Percentiles rank a stretch among this genome's conserved stretches.
Evolutionary conservation across 2,329 filamentous ascomycete genomes (phyloP).

Genomic region (Botrytis hyacinthi): DNA sequence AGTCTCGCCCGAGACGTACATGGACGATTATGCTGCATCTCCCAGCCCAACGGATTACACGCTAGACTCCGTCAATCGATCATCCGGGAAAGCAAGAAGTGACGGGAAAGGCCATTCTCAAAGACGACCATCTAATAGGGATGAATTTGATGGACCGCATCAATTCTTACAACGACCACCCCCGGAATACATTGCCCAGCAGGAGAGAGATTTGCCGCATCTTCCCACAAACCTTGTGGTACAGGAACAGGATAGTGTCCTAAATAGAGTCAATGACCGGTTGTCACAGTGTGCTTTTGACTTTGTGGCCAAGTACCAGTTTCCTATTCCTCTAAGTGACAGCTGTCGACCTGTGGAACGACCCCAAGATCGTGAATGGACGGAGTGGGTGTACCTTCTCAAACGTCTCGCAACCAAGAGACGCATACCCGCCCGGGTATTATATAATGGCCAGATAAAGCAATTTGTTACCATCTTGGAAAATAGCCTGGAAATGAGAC

Average conservation of each 20-base stretch:
- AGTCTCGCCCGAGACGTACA: slow-evolving; percentile 38
- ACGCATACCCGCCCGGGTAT: slow-evolving; percentile 76
- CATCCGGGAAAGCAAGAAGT: slow-evolving; percentile 47
- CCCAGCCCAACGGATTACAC: slow-evolving; percentile 61
- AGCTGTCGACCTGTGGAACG: slow-evolving; percentile 76
- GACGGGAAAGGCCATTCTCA: slow-evolving; percentile 47
- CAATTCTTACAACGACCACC: slow-evolving; percentile 75
- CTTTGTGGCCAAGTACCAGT: slow-evolving; percentile 88
- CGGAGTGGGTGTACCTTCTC: slow-evolving; percentile 85
- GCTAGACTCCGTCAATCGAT: slow-evolving; percentile 50
- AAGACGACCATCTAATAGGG: slow-evolving; percentile 73
- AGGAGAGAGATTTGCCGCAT: slow-evolving; percentile 77
- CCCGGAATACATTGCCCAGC: slow-evolving; percentile 67
- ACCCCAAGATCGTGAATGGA: slow-evolving; percentile 81
- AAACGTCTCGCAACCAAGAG: slow-evolving; percentile 84
- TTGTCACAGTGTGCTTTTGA: slow-evolving; percentile 84
- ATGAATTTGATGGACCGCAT: slow-evolving; percentile 86
- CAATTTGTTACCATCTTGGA: slow-evolving; percentile 86
- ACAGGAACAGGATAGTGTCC: slow-evolving; percentile 79
- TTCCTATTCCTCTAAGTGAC: slow-evolving; percentile 74
- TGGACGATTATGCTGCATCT: slow-evolving; percentile 49
- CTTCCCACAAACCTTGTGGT: slow-evolving; percentile 79
- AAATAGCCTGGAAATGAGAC: slow-evolving; percentile 84
- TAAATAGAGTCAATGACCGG: slow-evolving; percentile 78
- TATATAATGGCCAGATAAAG: slow-evolving; percentile 90